These are phyloP conservation scores for Endoconidiophora laricicola DNA, from an alignment of 2,329 filamentous ascomycete species.

Conservation along the genomic window DNA sequence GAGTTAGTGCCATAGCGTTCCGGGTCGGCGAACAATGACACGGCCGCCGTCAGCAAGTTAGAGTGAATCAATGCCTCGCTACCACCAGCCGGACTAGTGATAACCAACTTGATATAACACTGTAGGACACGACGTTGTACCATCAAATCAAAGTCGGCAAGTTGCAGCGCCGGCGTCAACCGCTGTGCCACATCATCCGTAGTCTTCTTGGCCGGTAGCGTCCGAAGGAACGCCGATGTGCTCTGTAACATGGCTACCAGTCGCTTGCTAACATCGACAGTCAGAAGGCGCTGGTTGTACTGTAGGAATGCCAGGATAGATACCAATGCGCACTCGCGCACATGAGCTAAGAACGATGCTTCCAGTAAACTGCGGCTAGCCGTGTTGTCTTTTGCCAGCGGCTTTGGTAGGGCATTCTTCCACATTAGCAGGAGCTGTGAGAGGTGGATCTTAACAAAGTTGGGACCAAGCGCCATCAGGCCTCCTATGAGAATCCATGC, in stretches of 20 bases:
- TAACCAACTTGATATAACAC: constrained; percentile 84
- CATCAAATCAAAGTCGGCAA: constrained; percentile 85
- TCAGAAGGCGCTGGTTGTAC: constrained; percentile 82
- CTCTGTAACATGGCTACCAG: constrained; percentile 91
- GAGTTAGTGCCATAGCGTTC: constrained; percentile 75
- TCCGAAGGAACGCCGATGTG: constrained; percentile 76
- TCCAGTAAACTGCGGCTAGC: constrained; percentile 71
- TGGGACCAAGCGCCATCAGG: constrained; percentile 87
- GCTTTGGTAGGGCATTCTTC: constrained; percentile 94
- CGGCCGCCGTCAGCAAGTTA: constrained; percentile 74
- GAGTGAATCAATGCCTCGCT: constrained; percentile 79
- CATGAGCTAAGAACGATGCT: constrained; percentile 82
- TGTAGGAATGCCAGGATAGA: constrained; percentile 85
- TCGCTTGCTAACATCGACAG: constrained; percentile 82
- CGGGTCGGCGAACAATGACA: constrained; percentile 84
- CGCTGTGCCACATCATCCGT: constrained; percentile 76
- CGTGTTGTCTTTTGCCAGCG: constrained; percentile 82
- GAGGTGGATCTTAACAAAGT: constrained; percentile 97
- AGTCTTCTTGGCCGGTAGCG: constrained; percentile 65
- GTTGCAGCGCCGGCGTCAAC: constrained; percentile 67
- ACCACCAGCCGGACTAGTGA: constrained; percentile 68
- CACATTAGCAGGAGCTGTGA: constrained; percentile 84
- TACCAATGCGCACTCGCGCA: constrained; percentile 82
- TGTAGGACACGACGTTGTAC: constrained; percentile 83
- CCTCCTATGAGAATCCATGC: constrained; percentile 96